Percentiles rank a stretch among this genome's conserved stretches.
These are phyloP conservation scores for Pugionium dolabratum DNA, from an alignment of 345 rosid species.

Conservation along the genomic window DNA sequence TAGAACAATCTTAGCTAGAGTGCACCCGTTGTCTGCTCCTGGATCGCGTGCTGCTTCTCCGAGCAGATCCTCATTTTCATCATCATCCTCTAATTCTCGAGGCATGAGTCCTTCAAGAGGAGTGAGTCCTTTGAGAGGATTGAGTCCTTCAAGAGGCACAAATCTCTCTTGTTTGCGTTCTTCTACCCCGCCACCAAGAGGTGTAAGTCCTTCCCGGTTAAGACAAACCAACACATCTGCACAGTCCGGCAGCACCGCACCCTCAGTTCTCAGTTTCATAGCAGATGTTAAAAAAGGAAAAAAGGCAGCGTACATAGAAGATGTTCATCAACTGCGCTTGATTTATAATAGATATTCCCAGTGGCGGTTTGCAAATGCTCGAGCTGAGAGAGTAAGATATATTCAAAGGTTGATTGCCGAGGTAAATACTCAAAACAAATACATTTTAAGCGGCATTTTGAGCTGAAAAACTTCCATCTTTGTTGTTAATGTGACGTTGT, in stretches of 20 bases:
- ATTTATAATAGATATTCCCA: constrained; percentile 81
- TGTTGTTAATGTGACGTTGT: background rate
- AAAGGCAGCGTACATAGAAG: constrained; percentile 65
- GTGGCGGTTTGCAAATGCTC: constrained; percentile 89
- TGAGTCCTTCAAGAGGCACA: constrained; percentile 66
- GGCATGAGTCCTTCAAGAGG: constrained; percentile 53
- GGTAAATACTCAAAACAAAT: constrained; percentile 44
- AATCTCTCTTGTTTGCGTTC: constrained; percentile 55
- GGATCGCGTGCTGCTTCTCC: constrained; percentile 69
- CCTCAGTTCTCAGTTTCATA: constrained; percentile 83
- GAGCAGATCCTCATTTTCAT: constrained; percentile 49
- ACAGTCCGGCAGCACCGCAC: constrained; percentile 52
- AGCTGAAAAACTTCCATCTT: background rate
- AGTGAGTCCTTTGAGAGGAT: constrained; percentile 65
- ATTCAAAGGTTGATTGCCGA: constrained; percentile 65
- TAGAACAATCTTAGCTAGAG: constrained; percentile 46
- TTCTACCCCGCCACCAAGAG: constrained; percentile 67
- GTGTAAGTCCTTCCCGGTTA: constrained; percentile 70
- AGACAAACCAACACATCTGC: constrained; percentile 53
- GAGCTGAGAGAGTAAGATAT: constrained; percentile 61
- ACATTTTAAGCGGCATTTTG: background rate
- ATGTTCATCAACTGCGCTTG: constrained; percentile 80
- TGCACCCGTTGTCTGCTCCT: constrained; percentile 52
- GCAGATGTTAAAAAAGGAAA: constrained; percentile 77
- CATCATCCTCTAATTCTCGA: constrained; percentile 48